Conservation (phyloP, 768 basidiomycete species). For the Heimioporus sp. region DNA sequence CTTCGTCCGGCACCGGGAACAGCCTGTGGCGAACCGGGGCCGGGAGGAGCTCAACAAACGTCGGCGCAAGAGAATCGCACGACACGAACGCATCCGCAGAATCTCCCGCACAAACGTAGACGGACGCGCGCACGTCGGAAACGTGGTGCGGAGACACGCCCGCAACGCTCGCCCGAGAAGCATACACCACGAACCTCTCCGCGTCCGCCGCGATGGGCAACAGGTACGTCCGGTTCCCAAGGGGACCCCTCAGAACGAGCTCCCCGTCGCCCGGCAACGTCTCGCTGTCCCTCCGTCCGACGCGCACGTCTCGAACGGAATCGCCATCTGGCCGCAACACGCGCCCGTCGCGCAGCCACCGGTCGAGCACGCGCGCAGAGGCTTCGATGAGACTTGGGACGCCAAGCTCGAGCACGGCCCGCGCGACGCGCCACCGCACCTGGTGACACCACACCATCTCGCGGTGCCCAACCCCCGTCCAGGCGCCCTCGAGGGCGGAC, state of each 20-base stretch:
- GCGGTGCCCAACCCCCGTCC: slow-evolving; percentile 93
- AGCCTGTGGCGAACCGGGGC: slow-evolving; percentile 47
- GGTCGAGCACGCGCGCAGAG: slow-evolving; percentile 45
- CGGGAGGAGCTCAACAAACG: slow-evolving; percentile 59
- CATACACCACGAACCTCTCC: slow-evolving; percentile 49
- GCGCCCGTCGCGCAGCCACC: slow-evolving; percentile 69
- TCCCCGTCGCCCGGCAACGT: slow-evolving; percentile 35
- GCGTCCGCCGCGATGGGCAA: slow-evolving; percentile 36
- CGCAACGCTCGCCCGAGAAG: slow-evolving; percentile 56
- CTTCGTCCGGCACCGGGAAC: slow-evolving; percentile 69
- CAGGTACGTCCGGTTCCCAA: slow-evolving; percentile 45
- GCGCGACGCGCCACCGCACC: slow-evolving; percentile 84
- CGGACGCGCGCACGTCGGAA: slow-evolving; percentile 43
- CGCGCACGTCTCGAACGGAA: slow-evolving; percentile 3
- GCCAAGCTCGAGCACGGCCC: slow-evolving; percentile 70
- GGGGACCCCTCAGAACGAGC: slow-evolving; percentile 46
- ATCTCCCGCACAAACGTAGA: slow-evolving; percentile 43
- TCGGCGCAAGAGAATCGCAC: slow-evolving; percentile 46
- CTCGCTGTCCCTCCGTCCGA: slow-evolving; percentile 29
- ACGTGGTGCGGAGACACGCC: slow-evolving; percentile 50
- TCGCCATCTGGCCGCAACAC: slow-evolving; percentile 33
- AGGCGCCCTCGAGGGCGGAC: slow-evolving; percentile 83
- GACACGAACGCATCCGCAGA: slow-evolving; percentile 14
- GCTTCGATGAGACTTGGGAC: slow-evolving; percentile 18
- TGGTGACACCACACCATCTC: slow-evolving; percentile 99